Evolutionary conservation across 2,329 filamentous ascomycete genomes (phyloP), one percentile per base, ranked within the genome.

Genomic region (Xylariaceae sp.): DNA sequence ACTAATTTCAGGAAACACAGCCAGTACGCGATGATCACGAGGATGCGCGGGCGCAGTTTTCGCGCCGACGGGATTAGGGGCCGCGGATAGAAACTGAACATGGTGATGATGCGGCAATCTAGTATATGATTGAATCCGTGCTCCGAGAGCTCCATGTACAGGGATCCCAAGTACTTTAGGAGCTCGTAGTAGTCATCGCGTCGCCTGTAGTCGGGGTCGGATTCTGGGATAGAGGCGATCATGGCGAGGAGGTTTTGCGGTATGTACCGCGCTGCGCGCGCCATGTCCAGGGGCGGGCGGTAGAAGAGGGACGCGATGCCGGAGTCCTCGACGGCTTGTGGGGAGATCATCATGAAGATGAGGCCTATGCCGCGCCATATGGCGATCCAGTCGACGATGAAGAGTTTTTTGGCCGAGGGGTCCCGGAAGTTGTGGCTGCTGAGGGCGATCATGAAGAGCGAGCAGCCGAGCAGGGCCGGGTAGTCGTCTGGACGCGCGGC

Each of bases 301-400:
- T 74, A 76, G 64, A 84, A 81, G 9, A 84, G 72, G 4, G 72
- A 66, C 1, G 74, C 72, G 57, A 84, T 66, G 13, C 80, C 81
- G 0, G 78, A 77, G 2, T 75, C 69, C 52, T 72, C 64, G 2
- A 76, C 64, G 1, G 60, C 64, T 7, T 68, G 61, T 0, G 70
- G 69, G 1, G 68, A 65, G 45, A 76, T 73, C 10, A 79, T 61
- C 0, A 78, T 70, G 45, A 82, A 71, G 35, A 84, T 79, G 13
- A 80, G 68, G 35, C 79, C 75, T 30, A 80, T 83, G 8, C 82
- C 82, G 8, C 76, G 74, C 81, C 81, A 85, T 10, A 84, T 74
- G 2, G 77, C 65, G 71, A 84, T 80, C 81, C 82, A 85, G 66
- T 83, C 77, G 50, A 83, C 68, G 35, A 84, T 76, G 64, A 78